Conservation (phyloP, 1,139 yeast genomes). For the Barnettozyma hawaiiensis region DNA sequence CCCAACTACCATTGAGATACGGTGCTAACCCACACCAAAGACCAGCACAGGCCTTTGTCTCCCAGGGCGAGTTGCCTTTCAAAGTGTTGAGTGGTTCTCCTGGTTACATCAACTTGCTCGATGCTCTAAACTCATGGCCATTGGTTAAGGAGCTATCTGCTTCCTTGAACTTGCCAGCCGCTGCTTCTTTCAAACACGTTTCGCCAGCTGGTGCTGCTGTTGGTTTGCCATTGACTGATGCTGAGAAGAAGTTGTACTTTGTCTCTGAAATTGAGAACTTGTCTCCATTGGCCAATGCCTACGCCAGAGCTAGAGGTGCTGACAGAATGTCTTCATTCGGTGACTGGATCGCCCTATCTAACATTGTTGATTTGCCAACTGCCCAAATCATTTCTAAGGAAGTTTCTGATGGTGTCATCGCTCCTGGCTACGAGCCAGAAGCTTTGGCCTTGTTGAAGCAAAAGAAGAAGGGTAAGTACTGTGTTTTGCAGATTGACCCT, state of each 20-base stretch:
- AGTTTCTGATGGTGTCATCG: conserved; percentile 97
- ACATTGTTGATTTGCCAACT: conserved; percentile 92
- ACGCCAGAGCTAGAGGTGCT: conserved; percentile 99
- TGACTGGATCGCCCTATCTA: conserved; percentile 94
- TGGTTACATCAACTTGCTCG: conserved; percentile 92
- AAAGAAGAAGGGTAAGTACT: conserved; percentile 96
- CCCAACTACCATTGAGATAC: conserved; percentile 91
- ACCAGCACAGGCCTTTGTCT: conserved; percentile 95
- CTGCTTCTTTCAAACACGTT: conserved; percentile 97
- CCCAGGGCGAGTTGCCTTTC: conserved; percentile 83
- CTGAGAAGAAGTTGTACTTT: conserved; percentile 92
- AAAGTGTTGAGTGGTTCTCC: conserved; percentile 93
- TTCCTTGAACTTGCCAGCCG: conserved; percentile 92
- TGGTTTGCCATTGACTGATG: conserved; percentile 83
- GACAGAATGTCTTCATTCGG: conserved; percentile 99
- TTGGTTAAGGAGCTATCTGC: conserved; percentile 94
- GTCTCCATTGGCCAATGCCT: conserved; percentile 95
- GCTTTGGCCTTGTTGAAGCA: conserved; percentile 83
- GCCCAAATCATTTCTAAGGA: conserved; percentile 96
- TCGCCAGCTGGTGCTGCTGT: conserved; percentile 99
- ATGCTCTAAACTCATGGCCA: conserved; percentile 98
- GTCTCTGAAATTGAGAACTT: conserved; percentile 91
- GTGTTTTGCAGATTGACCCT: conserved; percentile 94
- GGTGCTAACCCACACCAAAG: conserved; percentile 99
- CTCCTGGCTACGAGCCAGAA: conserved; percentile 92